A percentile compares a stretch with the other conserved stretches of the same genome.
phyloP scores from a whole-genome alignment of 2,329 filamentous ascomycete species.

The Ilyonectria robusta region DNA sequence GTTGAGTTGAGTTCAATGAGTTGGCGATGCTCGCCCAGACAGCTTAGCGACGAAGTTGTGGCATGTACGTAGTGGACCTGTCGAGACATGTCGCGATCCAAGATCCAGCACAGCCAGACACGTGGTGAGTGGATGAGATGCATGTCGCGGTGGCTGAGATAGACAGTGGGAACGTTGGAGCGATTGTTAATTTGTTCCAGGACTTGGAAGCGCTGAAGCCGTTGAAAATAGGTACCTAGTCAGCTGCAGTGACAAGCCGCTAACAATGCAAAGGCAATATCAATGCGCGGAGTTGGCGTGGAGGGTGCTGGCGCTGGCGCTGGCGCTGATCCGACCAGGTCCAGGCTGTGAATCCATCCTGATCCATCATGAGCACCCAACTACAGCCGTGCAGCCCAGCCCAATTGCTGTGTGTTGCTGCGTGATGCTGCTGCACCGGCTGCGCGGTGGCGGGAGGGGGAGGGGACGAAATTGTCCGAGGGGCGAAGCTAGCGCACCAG shows the following conservation, averaged over 20 bases:
- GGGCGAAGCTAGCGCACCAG: slow-evolving; percentile 16
- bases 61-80: background rate
- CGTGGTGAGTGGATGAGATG: slow-evolving; percentile 19
- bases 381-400: background rate
- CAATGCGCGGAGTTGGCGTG: background rate
- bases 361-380: slow-evolving; percentile 4
- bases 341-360: slow-evolving; percentile 16
- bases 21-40: background rate
- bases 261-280: slow-evolving; percentile 11
- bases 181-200: slow-evolving; percentile 14
- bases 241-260: background rate
- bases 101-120: slow-evolving; percentile 20
- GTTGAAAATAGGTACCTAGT: background rate
- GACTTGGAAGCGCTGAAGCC: background rate
- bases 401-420: background rate
- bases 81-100: slow-evolving; percentile 14
- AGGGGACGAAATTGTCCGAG: slow-evolving; percentile 22
- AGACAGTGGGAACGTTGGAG: background rate
- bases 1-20: background rate
- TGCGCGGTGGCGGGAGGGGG: slow-evolving; percentile 5
- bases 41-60: background rate
- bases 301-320: slow-evolving; percentile 20
- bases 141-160: slow-evolving; percentile 18
- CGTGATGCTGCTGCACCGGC: background rate
- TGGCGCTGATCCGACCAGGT: slow-evolving; percentile 25